Evolutionary conservation across 768 basidiomycete species (phyloP), one percentile per base, ranked within the genome.

Genomic region (Mrakia gelida): DNA sequence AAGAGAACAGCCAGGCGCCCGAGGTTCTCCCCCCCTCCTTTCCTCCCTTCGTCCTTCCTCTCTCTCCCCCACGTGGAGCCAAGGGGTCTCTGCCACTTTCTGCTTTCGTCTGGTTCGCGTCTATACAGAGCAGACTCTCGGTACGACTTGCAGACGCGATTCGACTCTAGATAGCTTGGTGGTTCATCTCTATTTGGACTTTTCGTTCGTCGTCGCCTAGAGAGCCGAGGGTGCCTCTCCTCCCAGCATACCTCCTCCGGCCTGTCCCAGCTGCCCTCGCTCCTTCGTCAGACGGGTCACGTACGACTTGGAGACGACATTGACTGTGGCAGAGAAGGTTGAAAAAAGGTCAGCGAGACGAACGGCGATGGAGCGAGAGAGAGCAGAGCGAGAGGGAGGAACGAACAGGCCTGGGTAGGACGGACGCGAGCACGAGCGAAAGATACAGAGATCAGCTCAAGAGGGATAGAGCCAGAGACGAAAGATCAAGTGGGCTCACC

Each of bases 301-400:
- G 84, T 93, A 93, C 26, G 90, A 87, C 81, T 87, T 87, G 85
- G 91, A 91, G 43, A 93, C 90, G 68, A 92, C 88, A 83, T 79
- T 91, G 86, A 93, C 92, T 94, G 62, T 54, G 21, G 41, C 59
- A 71, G 52, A 80, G 49, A 38, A 76, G 23, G 63, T 43, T 73
- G 80, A 52, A 73, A 62, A 9, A 41, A 63, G 63, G 54, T 67
- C 10, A 52, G 65, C 28, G 45, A 45, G 62, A 5, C n/a, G 26
- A n/a, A 8, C 21, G 13, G 21, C 21, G 21, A 18, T 32, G 21
- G 13, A 34, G 23, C 2, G 34, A 45, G 41, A 16, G 26, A 6
- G 21, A 18, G 71, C 10, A 28, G 21, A 28, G 21, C 18, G 9
- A 62, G 67, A 63, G n/a, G 23, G 56, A 52, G 16, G 23, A 18